Conservation (phyloP, 2,329 filamentous ascomycete species). For the Huntiella moniliformis region DNA sequence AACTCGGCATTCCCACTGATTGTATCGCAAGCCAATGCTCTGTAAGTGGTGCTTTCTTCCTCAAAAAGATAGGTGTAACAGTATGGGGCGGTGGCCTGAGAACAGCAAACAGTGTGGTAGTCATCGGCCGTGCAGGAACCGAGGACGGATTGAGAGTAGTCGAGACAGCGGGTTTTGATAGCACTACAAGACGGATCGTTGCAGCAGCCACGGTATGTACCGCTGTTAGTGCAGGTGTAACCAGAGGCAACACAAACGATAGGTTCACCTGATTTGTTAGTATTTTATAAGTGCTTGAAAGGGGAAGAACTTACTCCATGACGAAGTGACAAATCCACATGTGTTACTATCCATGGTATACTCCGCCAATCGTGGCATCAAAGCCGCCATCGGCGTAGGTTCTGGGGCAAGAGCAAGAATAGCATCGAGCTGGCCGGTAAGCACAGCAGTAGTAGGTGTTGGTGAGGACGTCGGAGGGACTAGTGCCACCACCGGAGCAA, state of each 20-base stretch:
- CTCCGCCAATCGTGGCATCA: constrained; percentile 16
- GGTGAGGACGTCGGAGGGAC: no score
- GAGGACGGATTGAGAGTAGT: constrained; percentile 15
- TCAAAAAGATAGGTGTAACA: constrained; percentile 19
- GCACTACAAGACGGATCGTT: constrained; percentile 15
- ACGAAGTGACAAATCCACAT: constrained; percentile 17
- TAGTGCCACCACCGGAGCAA: no score
- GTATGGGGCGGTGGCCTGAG: constrained; percentile 6
- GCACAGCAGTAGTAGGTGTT: no score
- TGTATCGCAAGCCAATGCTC: constrained; percentile 16
- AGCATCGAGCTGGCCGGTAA: no score
- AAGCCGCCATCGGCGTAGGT: constrained; percentile 4
- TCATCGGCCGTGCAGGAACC: constrained; percentile 16
- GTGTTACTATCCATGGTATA: constrained; percentile 17
- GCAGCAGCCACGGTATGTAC: constrained; percentile 19
- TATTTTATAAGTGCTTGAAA: background rate
- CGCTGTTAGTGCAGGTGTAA: constrained; percentile 16
- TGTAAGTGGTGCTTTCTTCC: constrained; percentile 12
- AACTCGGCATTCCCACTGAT: constrained; percentile 15
- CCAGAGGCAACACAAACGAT: constrained; percentile 13
- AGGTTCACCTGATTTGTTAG: constrained; percentile 5
- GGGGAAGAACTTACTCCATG: constrained; percentile 16
- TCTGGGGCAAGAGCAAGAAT: no score
- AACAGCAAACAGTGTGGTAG: constrained; percentile 21
- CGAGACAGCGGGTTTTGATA: constrained; percentile 19